These are phyloP conservation scores for Talaromyces borbonicus DNA, from an alignment of 495 filamentous ascomycete species.

Conservation along the genomic window DNA sequence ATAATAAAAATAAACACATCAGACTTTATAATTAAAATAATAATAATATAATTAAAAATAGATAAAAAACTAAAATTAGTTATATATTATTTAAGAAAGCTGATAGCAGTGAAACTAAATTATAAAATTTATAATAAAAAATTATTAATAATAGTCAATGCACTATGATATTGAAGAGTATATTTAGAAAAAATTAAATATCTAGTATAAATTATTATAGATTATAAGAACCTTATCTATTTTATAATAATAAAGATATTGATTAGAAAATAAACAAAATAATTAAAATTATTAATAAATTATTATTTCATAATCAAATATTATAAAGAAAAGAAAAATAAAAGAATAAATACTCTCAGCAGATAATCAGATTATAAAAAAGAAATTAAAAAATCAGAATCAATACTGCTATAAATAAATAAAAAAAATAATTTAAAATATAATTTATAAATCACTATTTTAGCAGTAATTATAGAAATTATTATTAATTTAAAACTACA, in stretches of 20 bases:
- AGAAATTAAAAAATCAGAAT: no score
- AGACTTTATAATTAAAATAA: conserved; percentile 6
- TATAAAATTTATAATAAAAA: conserved; percentile 1
- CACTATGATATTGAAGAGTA: neutral
- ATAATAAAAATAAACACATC: conserved; percentile 15
- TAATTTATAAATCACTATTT: no score
- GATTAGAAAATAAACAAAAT: neutral
- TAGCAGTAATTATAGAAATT: neutral
- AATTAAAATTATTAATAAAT: no score
- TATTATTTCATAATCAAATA: no score
- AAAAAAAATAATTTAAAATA: no score
- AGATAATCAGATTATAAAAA: no score
- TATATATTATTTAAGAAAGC: conserved; percentile 6
- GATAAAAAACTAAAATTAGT: conserved; percentile 8
- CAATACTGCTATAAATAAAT: no score
- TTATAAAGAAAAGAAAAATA: no score
- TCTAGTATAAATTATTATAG: neutral
- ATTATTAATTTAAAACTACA: neutral
- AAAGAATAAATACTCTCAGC: no score
- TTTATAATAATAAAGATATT: conserved; percentile 2
- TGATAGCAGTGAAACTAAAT: neutral
- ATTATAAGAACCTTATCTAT: neutral
- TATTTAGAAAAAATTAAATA: neutral
- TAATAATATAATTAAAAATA: conserved; percentile 9
- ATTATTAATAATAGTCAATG: neutral